Base-by-base conservation (phyloP, 202 grass and related monocot genomes). In the Brachypodium distachyon region DNA sequence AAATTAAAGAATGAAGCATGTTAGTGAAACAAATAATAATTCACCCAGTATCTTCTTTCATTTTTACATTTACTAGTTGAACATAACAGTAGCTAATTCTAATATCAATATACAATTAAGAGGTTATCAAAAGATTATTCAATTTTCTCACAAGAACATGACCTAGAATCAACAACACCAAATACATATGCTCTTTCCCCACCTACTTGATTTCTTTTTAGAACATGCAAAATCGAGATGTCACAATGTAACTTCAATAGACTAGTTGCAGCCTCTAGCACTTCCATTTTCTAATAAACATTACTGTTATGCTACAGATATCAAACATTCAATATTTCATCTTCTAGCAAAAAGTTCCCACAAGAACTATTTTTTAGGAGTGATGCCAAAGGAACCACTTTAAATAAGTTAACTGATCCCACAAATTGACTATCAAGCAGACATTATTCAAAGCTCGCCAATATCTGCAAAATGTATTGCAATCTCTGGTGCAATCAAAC, bases 41-140 rank as follows among this genome's bases (percentile, higher is more conserved):
- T 61, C 14, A 21, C 21, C 51, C 19, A 51, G 46, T n/a, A 29
- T 60, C 25, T 44, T 46, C 34, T 66, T 67, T 56, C 33, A 61
- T 83, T 59, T 51, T 77, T 66, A 68, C 41, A 52, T 18, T 18
- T 62, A 22, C 53, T 61, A 61, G 9, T 51, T 37, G 46, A 81
- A 26, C 33, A 61, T 60, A 9, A 31, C 9, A n/a, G 13, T 40
- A 47, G 31, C 12, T 32, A 39, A 49, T 39, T 77, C 12, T 37
- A 22, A 23, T 38, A 38, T 18, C 19, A 5, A 28, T 40, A 38
- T 5, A 10, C n/a, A 28, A 34, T 61, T 54, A 54, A 41, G 36
- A 41, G 2, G 48, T 57, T 66, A 56, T 5, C 18, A 55, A 39
- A 34, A 11, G 12, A 42, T 52, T 22, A 18, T 47, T 9, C 14